Percentiles rank a stretch among this genome's conserved stretches.
Evolutionary conservation across 2,329 filamentous ascomycete species (phyloP).

Genomic region (Colletotrichum plurivorum): DNA sequence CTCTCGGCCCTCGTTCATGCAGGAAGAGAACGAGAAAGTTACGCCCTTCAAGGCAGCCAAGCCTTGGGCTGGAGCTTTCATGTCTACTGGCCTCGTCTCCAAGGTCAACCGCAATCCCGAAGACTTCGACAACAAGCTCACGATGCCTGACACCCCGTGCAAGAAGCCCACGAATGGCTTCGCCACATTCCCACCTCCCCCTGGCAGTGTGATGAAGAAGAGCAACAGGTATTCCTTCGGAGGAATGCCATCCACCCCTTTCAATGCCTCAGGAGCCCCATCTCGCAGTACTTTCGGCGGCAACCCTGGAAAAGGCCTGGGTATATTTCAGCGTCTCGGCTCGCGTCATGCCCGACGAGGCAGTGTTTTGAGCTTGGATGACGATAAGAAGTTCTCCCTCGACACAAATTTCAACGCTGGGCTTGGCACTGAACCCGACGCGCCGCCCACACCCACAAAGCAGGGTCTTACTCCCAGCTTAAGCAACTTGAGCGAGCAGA

Average conservation of each 20-base stretch:
- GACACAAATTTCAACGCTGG: slow-evolving; percentile 63
- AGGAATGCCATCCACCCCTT: slow-evolving; percentile 83
- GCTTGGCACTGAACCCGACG: slow-evolving; percentile 61
- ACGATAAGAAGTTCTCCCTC: slow-evolving; percentile 75
- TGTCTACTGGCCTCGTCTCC: slow-evolving; percentile 93
- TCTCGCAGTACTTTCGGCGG: slow-evolving; percentile 62
- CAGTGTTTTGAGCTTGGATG: slow-evolving; percentile 87
- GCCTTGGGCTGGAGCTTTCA: slow-evolving; percentile 86
- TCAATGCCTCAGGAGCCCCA: slow-evolving; percentile 71
- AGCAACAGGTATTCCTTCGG: slow-evolving; percentile 80
- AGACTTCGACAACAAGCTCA: slow-evolving; percentile 69
- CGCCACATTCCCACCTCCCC: slow-evolving; percentile 73
- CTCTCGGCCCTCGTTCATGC: slow-evolving; percentile 48
- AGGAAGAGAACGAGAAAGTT: slow-evolving; percentile 37
- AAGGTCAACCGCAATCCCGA: slow-evolving; percentile 92
- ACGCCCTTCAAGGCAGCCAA: slow-evolving; percentile 78
- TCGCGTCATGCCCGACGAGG: slow-evolving; percentile 64
- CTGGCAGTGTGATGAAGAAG: slow-evolving; percentile 75
- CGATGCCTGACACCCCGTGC: slow-evolving; percentile 95
- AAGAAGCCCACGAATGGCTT: slow-evolving; percentile 85
- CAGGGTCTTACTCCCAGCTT: slow-evolving; percentile 63
- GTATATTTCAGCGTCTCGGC: slow-evolving; percentile 75
- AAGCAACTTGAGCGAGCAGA: slow-evolving; percentile 53
- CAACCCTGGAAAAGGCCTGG: slow-evolving; percentile 72
- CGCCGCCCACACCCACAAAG: slow-evolving; percentile 96